Evolutionary conservation across 345 rosid species (phyloP), one percentile per base, ranked within the genome.

Genomic region (Populus nigra): DNA sequence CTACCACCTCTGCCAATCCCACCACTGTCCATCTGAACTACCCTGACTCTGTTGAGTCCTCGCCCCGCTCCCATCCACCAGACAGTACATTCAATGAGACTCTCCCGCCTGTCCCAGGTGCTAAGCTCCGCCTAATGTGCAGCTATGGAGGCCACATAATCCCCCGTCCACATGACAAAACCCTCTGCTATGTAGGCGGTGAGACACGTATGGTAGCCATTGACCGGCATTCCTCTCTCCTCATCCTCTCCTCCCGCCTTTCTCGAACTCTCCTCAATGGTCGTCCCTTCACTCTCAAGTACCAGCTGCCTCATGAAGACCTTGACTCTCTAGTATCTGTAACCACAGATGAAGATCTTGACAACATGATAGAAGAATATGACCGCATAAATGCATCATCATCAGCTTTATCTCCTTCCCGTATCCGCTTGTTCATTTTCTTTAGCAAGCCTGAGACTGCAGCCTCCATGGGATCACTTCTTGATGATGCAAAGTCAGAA

Each of bases 151-250:
- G 97, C 29, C 97, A 89, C 78, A 94, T 94, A 75, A 86, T 94
- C 83, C 97, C 97, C 77, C 95, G 98, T 20, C 97, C 97, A 4
- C 97, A 93, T 72, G 92, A 94, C 86, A 93, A 89, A 76, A 80
- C 92, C 20, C 87, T 94, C 73, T 86, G 90, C 80, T 94, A 94
- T 43, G 83, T 91, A 10, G 91, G 91, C 68, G 98, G 97, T 2
- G 92, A 91, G 76, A 91, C 92, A 4, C 91, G 92, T 23, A 81
- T 92, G 0, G 87, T 92, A 2, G 92, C 78, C 38, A 80, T 90
- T 11, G 95, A 94, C 80, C 95, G 94, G 41, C 84, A 87, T 73
- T 83, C 93, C 31, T 83, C 94, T 3, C 87, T 92, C 69, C 67
- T 88, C 7, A 83, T 83, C 55, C 77, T 92, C 74, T 80, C 81